These are phyloP conservation scores for Malus fusca DNA, from an alignment of 306 rosid genomes.

Conservation along the genomic window DNA sequence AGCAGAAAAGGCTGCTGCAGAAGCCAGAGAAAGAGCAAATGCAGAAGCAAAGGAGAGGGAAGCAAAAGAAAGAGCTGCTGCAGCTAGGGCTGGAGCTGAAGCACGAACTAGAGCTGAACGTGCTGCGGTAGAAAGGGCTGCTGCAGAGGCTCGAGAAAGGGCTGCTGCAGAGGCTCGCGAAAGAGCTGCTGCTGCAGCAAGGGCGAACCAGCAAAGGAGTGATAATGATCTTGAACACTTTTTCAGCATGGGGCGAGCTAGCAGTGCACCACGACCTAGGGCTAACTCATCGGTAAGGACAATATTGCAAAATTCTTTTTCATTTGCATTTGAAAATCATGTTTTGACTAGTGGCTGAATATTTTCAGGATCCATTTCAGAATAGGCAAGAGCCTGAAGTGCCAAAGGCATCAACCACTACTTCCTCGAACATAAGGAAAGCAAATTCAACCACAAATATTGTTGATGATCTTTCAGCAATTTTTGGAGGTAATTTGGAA, in stretches of 20 bases:
- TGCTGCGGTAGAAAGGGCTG: conserved; percentile 75
- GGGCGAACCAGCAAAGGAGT: conserved; percentile 68
- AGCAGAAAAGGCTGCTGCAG: conserved; percentile 84
- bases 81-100: conserved; percentile 48
- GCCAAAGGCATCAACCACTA: conserved; percentile 43
- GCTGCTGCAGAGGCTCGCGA: conserved; percentile 81
- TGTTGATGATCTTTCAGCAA: conserved; percentile 88
- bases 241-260: conserved; percentile 68
- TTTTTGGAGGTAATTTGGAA: conserved; percentile 69
- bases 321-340: neutral
- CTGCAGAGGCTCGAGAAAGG: conserved; percentile 78
- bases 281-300: conserved; percentile 58
- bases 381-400: conserved; percentile 43
- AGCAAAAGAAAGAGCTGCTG: conserved; percentile 32
- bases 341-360: conserved; percentile 22
- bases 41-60: conserved; percentile 40
- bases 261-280: conserved; percentile 93
- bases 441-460: conserved; percentile 67
- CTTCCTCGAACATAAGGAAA: conserved; percentile 63
- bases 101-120: conserved; percentile 76
- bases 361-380: conserved; percentile 45
- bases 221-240: conserved; percentile 82
- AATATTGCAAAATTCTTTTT: conserved; percentile 16
- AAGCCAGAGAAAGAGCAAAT: conserved; percentile 70
- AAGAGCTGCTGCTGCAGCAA: conserved; percentile 80